These are phyloP conservation scores for Aureobasidium uvarum DNA, from an alignment of 2,329 filamentous ascomycete species.

Conservation along the genomic window DNA sequence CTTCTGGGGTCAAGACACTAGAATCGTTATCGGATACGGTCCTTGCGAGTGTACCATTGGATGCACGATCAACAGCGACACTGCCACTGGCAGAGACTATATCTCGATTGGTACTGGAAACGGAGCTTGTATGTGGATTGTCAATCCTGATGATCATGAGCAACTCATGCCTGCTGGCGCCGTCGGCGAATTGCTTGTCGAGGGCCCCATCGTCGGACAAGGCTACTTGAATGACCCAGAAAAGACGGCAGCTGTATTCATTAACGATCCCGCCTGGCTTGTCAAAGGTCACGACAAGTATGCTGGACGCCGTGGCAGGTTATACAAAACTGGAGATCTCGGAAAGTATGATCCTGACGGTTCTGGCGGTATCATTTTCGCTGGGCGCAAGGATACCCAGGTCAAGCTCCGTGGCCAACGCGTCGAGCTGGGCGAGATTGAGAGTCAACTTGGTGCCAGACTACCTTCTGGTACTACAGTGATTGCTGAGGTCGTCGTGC, in stretches of 20 bases:
- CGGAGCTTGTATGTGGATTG: slow-evolving; percentile 36
- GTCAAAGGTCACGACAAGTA: slow-evolving; percentile 14
- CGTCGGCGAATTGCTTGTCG: slow-evolving; percentile 49
- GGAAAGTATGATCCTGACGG: slow-evolving; percentile 56
- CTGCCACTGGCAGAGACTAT: slow-evolving; percentile 24
- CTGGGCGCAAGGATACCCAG: slow-evolving; percentile 65
- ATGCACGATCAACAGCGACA: slow-evolving; percentile 29
- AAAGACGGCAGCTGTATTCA: slow-evolving; percentile 38
- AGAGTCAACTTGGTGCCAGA: slow-evolving; percentile 38
- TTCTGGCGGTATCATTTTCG: slow-evolving; percentile 53
- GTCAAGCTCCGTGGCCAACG: slow-evolving; percentile 66
- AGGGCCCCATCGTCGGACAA: slow-evolving; percentile 47
- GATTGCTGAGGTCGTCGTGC: slow-evolving; percentile 51
- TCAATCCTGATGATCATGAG: slow-evolving; percentile 35
- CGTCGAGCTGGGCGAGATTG: slow-evolving; percentile 59
- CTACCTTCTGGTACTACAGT: slow-evolving; percentile 45
- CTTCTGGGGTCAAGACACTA: slow-evolving; percentile 42
- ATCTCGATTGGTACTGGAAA: slow-evolving; percentile 30
- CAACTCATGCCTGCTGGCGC: slow-evolving; percentile 44
- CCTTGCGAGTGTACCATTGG: slow-evolving; percentile 42
- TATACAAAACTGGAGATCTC: slow-evolving; percentile 63
- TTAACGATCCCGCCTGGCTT: slow-evolving; percentile 35
- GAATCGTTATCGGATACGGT: slow-evolving; percentile 47
- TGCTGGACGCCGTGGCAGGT: slow-evolving; percentile 44
- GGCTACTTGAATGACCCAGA: slow-evolving; percentile 44